A percentile compares a stretch with the other conserved stretches of the same genome.
Conservation (phyloP, 768 basidiomycete species). For the Trametes sanguinea region DNA sequence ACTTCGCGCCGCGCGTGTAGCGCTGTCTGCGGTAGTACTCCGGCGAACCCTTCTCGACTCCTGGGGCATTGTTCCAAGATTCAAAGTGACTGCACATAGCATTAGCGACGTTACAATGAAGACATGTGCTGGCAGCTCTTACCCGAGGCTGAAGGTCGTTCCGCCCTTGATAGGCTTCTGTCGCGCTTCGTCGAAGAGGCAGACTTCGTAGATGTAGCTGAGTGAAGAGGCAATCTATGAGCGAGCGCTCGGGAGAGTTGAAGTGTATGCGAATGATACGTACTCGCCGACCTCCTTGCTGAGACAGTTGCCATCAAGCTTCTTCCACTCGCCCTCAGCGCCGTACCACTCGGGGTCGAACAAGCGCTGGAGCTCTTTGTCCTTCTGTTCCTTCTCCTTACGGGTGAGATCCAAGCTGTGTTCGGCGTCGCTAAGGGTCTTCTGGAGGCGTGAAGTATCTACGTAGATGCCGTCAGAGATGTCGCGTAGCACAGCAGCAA, state of each 20-base stretch:
- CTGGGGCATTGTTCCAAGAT: conserved; percentile 73
- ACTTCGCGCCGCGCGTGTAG: conserved; percentile 83
- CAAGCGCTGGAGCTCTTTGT: conserved; percentile 63
- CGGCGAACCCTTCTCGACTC: conserved; percentile 57
- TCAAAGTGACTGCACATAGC: conserved; percentile 59
- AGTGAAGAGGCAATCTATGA: neutral
- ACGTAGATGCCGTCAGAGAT: neutral
- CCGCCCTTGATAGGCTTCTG: conserved; percentile 89
- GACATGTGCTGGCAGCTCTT: conserved; percentile 29
- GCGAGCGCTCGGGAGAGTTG: neutral
- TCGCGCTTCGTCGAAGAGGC: conserved; percentile 84
- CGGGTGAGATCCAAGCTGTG: conserved; percentile 52
- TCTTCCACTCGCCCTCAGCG: conserved; percentile 91
- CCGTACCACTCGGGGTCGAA: conserved; percentile 72
- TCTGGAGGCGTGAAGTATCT: conserved; percentile 65
- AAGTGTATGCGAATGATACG: conserved; percentile 38
- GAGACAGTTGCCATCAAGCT: conserved; percentile 81
- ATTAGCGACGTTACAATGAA: neutral
- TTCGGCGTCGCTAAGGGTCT: conserved; percentile 65
- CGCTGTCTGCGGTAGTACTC: conserved; percentile 81
- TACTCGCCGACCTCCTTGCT: conserved; percentile 88
- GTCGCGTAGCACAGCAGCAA: neutral
- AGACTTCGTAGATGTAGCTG: conserved; percentile 94
- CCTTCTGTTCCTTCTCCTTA: conserved; percentile 54
- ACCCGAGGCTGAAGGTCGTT: conserved; percentile 81